A percentile compares a stretch with the other conserved stretches of the same genome.
phyloP scores from a whole-genome alignment of 805 yeast genomes.

The Saccharomycopsis vini region DNA sequence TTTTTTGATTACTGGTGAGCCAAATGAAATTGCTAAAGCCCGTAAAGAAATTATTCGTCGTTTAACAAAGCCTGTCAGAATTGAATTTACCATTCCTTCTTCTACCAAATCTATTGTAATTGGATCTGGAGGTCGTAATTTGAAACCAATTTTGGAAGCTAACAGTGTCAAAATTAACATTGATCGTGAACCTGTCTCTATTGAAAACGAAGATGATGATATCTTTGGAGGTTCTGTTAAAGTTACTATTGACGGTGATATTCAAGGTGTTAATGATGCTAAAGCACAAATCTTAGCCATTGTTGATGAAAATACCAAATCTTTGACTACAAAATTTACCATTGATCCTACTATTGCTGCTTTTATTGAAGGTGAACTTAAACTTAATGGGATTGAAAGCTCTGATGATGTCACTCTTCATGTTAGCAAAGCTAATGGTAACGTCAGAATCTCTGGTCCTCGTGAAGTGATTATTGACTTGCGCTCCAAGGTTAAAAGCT shows the following conservation, averaged over 20 bases:
- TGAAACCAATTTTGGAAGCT: constrained; percentile 67
- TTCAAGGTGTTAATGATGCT: constrained; percentile 73
- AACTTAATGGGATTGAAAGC: constrained; percentile 9
- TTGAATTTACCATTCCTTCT: constrained; percentile 62
- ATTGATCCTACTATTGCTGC: constrained; percentile 31
- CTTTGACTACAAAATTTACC: constrained; percentile 40
- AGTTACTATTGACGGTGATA: constrained; percentile 72
- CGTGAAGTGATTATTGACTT: constrained; percentile 54
- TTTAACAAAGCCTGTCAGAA: constrained; percentile 63
- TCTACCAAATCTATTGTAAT: constrained; percentile 69
- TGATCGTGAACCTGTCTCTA: constrained; percentile 31
- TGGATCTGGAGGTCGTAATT: constrained; percentile 77
- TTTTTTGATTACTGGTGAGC: constrained; percentile 70
- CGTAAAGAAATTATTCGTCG: constrained; percentile 67
- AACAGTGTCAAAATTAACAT: constrained; percentile 67
- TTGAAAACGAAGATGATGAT: constrained; percentile 40
- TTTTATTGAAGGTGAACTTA: constrained; percentile 25
- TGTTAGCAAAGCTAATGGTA: constrained; percentile 32
- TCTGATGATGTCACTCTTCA: constrained; percentile 22
- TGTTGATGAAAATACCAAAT: constrained; percentile 66
- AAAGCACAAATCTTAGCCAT: constrained; percentile 59
- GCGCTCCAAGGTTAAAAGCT: constrained; percentile 40
- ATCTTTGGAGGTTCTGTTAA: constrained; percentile 49
- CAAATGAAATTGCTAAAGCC: constrained; percentile 56
- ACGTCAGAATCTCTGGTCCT: constrained; percentile 56